Percentiles rank a stretch among this genome's conserved stretches.
Conservation (phyloP, 2,329 filamentous ascomycete genomes). For the Coniochaeta hoffmannii region DNA sequence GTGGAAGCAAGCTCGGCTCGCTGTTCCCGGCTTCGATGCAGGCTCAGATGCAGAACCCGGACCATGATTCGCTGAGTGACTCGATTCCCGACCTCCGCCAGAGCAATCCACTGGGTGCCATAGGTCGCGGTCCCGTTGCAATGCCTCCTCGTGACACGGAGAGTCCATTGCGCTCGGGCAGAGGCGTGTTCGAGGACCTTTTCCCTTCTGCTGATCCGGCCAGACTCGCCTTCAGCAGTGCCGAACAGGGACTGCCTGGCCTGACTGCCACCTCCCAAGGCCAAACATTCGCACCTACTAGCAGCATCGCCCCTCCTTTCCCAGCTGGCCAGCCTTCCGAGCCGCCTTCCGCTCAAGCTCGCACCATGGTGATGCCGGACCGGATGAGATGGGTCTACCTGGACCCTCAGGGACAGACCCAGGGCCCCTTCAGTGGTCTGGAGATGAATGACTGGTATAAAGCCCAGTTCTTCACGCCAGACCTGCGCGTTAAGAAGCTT, state of each 20-base stretch:
- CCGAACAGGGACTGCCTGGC: conserved; percentile 28
- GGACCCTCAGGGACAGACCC: conserved; percentile 84
- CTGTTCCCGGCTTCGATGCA: conserved; percentile 87
- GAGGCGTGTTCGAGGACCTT: conserved; percentile 49
- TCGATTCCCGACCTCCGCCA: conserved; percentile 53
- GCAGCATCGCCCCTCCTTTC: conserved; percentile 20
- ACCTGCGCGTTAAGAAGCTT: conserved; percentile 88
- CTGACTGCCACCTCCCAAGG: conserved; percentile 22
- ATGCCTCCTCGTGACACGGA: conserved; percentile 48
- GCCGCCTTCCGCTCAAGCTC: conserved; percentile 60
- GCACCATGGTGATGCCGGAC: conserved; percentile 98
- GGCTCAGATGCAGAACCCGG: conserved; percentile 73
- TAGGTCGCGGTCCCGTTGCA: conserved; percentile 54
- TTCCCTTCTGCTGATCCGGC: conserved; percentile 31
- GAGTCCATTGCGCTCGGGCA: conserved; percentile 48
- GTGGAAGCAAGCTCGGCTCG: conserved; percentile 78
- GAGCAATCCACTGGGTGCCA: conserved; percentile 56
- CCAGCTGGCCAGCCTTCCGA: conserved; percentile 30
- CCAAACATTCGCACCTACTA: conserved; percentile 21
- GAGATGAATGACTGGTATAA: conserved; percentile 99
- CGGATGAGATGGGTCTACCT: conserved; percentile 98
- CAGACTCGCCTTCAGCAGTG: conserved; percentile 29
- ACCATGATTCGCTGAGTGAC: conserved; percentile 55
- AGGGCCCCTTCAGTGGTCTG: conserved; percentile 90
- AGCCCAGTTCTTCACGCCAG: conserved; percentile 92